Percentiles rank a stretch among this genome's conserved stretches.
Conservation (phyloP, 305 asterid species). For the Andrographis paniculata region DNA sequence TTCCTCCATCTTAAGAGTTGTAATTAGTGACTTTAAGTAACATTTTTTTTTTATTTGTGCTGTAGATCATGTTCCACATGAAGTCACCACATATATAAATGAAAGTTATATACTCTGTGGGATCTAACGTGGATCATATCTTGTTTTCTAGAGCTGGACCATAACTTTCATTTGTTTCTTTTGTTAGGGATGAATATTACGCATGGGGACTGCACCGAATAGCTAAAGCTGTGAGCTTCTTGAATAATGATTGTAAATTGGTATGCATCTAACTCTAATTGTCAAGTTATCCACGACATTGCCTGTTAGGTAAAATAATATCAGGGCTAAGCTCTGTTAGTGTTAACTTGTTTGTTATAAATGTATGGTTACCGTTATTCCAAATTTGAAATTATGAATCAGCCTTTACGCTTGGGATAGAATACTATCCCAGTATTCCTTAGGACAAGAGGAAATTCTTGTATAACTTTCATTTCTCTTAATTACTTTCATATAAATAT, state of each 20-base stretch:
- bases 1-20: too few relatives aligned
- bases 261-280: conserved; percentile 36
- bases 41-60: background rate
- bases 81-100: background rate
- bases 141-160: conserved; percentile 20
- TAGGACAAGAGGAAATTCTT: too few relatives aligned
- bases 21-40: conserved; percentile 1
- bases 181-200: conserved; percentile 79
- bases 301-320: too few relatives aligned
- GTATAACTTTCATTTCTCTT: too few relatives aligned
- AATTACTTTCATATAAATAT: too few relatives aligned
- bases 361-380: too few relatives aligned
- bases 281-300: conserved; percentile 12
- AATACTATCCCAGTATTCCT: too few relatives aligned
- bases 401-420: too few relatives aligned
- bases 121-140: conserved; percentile 11
- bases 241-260: conserved; percentile 96
- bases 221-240: conserved; percentile 98
- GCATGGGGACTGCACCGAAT: conserved; percentile 99
- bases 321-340: too few relatives aligned
- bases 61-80: conserved; percentile 8
- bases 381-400: too few relatives aligned
- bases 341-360: too few relatives aligned
- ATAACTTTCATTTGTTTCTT: conserved; percentile 18
- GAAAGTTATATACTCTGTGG: conserved; percentile 4